Conservation (phyloP, 2,329 filamentous ascomycete species). For the Biscogniauxia marginata region DNA sequence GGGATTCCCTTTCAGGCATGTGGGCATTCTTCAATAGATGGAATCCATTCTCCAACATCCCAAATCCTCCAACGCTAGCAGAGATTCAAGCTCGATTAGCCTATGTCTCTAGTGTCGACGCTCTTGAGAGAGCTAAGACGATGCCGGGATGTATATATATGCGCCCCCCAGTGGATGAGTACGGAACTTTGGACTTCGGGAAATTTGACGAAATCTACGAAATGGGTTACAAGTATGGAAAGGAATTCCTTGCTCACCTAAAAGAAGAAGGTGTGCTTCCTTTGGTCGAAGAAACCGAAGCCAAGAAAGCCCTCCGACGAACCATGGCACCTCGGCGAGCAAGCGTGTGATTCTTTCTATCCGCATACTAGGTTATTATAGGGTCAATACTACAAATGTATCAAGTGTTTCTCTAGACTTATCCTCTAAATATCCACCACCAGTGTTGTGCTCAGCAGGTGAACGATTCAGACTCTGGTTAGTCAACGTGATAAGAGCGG, state of each 20-base stretch:
- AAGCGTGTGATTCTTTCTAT: slow-evolving; percentile 59
- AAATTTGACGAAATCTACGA: slow-evolving; percentile 98
- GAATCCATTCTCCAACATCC: slow-evolving; percentile 87
- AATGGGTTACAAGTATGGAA: slow-evolving; percentile 83
- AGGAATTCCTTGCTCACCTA: slow-evolving; percentile 73
- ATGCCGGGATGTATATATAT: slow-evolving; percentile 93
- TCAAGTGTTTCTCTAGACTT: background rate
- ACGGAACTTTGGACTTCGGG: slow-evolving; percentile 91
- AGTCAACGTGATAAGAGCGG: background rate
- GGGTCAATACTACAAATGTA: background rate
- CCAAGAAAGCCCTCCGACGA: slow-evolving; percentile 72
- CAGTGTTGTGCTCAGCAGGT: background rate
- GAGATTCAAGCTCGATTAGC: slow-evolving; percentile 95
- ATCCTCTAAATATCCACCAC: background rate
- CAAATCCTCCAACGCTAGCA: slow-evolving; percentile 90
- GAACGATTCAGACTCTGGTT: background rate
- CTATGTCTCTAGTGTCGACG: slow-evolving; percentile 93
- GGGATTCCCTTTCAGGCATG: slow-evolving; percentile 89
- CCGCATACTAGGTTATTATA: background rate
- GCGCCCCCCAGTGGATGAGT: slow-evolving; percentile 89
- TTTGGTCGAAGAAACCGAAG: slow-evolving; percentile 68
- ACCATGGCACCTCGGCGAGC: slow-evolving; percentile 79
- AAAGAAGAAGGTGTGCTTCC: slow-evolving; percentile 75
- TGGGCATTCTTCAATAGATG: slow-evolving; percentile 95
- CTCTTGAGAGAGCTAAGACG: slow-evolving; percentile 87